Percentiles rank a stretch among this genome's conserved stretches.
Evolutionary conservation across 2,329 filamentous ascomycete genomes (phyloP).

Genomic region (Penicillium sp.): DNA sequence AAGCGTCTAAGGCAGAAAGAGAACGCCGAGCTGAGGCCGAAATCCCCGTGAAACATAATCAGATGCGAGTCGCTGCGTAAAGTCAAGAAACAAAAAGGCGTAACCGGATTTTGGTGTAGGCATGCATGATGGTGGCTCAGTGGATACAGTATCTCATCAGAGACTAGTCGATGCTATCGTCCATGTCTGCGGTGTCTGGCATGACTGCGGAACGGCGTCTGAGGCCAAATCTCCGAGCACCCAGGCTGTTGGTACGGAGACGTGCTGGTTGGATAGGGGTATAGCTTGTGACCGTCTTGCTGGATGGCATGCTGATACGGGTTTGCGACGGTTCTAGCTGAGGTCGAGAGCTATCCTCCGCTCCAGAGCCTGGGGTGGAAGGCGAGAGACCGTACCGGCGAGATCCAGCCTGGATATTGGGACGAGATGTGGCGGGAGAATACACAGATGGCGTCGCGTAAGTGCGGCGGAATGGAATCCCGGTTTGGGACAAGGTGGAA

Average conservation of each 20-base stretch:
- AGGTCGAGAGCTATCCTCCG: conserved; percentile 19
- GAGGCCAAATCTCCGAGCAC: conserved; percentile 33
- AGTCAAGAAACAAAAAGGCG: conserved; percentile 4
- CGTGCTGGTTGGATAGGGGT: conserved; percentile 37
- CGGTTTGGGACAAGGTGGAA: conserved; percentile 25
- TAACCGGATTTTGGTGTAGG: conserved; percentile 2
- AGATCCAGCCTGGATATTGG: conserved; percentile 41
- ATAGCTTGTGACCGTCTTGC: conserved; percentile 35
- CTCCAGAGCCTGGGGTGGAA: conserved; percentile 15
- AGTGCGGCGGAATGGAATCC: conserved; percentile 37
- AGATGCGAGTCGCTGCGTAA: conserved; percentile 19
- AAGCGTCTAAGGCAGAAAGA: conserved; percentile 11
- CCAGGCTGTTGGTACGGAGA: conserved; percentile 35
- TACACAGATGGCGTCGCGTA: conserved; percentile 31
- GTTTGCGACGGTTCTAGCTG: conserved; percentile 27
- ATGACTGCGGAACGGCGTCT: conserved; percentile 27
- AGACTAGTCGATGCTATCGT: conserved; percentile 30
- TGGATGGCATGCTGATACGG: conserved; percentile 32
- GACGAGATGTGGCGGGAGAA: conserved; percentile 34
- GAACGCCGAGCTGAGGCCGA: conserved; percentile 10
- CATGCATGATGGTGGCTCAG: conserved; percentile 7
- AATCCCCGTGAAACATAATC: conserved; percentile 9
- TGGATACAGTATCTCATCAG: conserved; percentile 2
- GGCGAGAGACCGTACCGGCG: conserved; percentile 35
- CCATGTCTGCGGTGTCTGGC: conserved; percentile 25